phyloP scores from a whole-genome alignment of 2,329 filamentous ascomycete species.

The Parastagonospora nodorum region DNA sequence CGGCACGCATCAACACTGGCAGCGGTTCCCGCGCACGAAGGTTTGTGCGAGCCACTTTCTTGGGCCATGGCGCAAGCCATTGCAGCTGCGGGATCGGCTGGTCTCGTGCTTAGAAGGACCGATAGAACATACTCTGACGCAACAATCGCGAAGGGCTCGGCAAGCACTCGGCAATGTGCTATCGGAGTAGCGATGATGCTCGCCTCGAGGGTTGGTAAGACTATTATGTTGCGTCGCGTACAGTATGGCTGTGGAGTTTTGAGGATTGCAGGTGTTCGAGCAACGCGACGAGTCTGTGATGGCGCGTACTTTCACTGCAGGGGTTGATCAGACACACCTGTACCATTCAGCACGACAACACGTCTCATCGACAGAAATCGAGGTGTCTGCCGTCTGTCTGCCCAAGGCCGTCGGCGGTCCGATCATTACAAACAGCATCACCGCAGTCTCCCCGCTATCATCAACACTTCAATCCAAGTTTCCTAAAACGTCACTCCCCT shows the following conservation, averaged over 20 bases:
- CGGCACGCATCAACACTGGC: background rate
- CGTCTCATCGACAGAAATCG: background rate
- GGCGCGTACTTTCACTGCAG: too few relatives aligned
- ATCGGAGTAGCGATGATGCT: constrained; percentile 5
- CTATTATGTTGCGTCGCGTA: background rate
- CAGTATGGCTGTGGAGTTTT: too few relatives aligned
- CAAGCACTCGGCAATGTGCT: constrained; percentile 5
- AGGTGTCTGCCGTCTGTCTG: background rate
- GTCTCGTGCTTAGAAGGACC: constrained; percentile 9
- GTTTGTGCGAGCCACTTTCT: background rate
- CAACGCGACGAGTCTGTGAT: too few relatives aligned
- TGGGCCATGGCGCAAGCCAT: background rate
- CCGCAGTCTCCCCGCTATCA: constrained; percentile 1
- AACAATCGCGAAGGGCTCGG: constrained; percentile 8
- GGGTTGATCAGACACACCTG: too few relatives aligned
- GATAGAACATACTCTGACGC: constrained; percentile 5
- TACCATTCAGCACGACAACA: too few relatives aligned
- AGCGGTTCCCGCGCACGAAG: background rate
- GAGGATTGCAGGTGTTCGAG: too few relatives aligned
- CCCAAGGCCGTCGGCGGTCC: background rate
- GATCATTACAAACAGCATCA: background rate
- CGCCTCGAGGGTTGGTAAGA: background rate
- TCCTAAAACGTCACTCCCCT: constrained; percentile 18
- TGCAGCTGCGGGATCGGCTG: background rate
- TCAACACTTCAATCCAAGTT: constrained; percentile 10